Evolutionary conservation across 2,329 filamentous ascomycete species (phyloP), one percentile per base, ranked within the genome.

Genomic region (Aspergillus niger): DNA sequence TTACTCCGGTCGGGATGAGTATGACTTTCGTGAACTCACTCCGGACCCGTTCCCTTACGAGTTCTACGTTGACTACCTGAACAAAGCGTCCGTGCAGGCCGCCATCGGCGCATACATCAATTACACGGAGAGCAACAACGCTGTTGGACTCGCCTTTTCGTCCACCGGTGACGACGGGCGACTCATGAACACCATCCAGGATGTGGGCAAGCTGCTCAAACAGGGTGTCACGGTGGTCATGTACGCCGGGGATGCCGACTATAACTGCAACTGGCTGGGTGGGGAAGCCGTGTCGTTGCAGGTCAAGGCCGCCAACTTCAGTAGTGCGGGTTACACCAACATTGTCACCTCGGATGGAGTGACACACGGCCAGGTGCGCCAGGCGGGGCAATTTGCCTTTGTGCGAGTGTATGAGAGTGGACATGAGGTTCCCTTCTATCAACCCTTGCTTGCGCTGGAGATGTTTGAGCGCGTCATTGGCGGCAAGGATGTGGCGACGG

Each of bases 221-320:
- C 57, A 59, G 36, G 39, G 39, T 24, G 57, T 59, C 38, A 51
- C 57, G 3, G 57, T 59, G 3, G 57, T 39, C 15, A 59, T 59
- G 57, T 55, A 55, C 20, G 51, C 53, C 39, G 53, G 57, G 2
- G 57, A 59, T 47, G 57, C 57, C 2, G 57, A 59, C 44, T 59
- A 55, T 51, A 59, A 59, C 43, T 59, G 57, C 44, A 59, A 59
- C 43, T 59, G 57, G 57, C 57, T 59, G 13, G 57, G 57, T 10
- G 57, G 57, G 3, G 51, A 59, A 32, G 57, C 57, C 30, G 57
- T 59, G 11, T 22, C 57, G 2, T 20, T 49, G 22, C 26, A 55
- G 26, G 57, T 59, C 8, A 43, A 43, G 17, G 57, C 57, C 0
- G 8, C 39, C 2, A n/a, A 48, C 22, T 59, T 59, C 43, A 22